These are phyloP conservation scores for Chrysosporium keratinophilum DNA, from an alignment of 2,329 filamentous ascomycete genomes.

Conservation along the genomic window DNA sequence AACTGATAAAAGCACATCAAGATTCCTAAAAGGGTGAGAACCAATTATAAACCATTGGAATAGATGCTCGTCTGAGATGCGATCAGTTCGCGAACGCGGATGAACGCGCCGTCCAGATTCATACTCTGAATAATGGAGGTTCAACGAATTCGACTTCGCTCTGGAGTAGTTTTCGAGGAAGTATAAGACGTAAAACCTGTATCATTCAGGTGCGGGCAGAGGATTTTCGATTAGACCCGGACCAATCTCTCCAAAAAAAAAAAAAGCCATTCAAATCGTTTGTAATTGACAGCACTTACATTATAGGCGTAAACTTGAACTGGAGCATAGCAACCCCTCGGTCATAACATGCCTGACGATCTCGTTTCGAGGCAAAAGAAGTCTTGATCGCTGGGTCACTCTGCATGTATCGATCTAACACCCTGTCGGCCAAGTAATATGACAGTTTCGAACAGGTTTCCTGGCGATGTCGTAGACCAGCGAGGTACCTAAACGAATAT, in stretches of 20 bases:
- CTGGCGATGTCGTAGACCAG: slow-evolving; percentile 30
- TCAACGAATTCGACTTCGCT: slow-evolving; percentile 30
- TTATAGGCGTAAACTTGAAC: slow-evolving; percentile 34
- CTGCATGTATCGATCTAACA: slow-evolving; percentile 32
- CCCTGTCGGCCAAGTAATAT: slow-evolving; percentile 34
- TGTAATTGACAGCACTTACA: slow-evolving; percentile 21
- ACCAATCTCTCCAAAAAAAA: not conserved
- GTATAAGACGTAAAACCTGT: slow-evolving; percentile 34
- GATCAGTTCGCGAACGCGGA: slow-evolving; percentile 27
- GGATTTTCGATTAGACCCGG: not conserved
- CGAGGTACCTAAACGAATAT: slow-evolving; percentile 35
- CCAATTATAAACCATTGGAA: slow-evolving; percentile 31
- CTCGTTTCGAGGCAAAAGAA: slow-evolving; percentile 26
- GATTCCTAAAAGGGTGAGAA: slow-evolving; percentile 34
- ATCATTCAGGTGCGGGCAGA: not conserved
- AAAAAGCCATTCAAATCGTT: not conserved
- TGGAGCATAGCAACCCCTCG: slow-evolving; percentile 27
- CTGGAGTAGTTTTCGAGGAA: slow-evolving; percentile 34
- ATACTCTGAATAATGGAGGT: slow-evolving; percentile 30
- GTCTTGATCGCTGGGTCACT: slow-evolving; percentile 25
- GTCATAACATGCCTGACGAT: slow-evolving; percentile 28
- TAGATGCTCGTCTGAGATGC: slow-evolving; percentile 29
- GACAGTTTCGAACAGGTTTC: slow-evolving; percentile 31
- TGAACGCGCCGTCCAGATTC: slow-evolving; percentile 31
- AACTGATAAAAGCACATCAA: slow-evolving; percentile 31